phyloP scores from a whole-genome alignment of 2,329 filamentous ascomycete species.

The Neofusicoccum sp. region DNA sequence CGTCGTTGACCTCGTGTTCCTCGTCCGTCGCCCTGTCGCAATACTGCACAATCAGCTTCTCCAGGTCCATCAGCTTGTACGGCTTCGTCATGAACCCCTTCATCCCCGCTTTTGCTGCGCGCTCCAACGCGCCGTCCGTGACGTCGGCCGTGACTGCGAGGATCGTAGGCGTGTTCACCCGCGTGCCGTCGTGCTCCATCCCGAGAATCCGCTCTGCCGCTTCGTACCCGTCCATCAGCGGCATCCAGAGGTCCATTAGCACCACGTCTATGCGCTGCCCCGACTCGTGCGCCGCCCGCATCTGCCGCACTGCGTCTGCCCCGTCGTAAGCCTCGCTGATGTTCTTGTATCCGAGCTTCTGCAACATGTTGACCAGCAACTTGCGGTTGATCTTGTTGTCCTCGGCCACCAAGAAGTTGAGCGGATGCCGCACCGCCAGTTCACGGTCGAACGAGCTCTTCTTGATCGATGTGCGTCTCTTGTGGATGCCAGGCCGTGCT shows the following conservation, averaged over 20 bases:
- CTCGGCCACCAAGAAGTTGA: constrained; percentile 68
- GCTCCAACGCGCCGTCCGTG: constrained; percentile 60
- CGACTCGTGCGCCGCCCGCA: constrained; percentile 43
- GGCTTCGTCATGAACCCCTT: constrained; percentile 69
- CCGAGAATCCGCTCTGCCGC: constrained; percentile 62
- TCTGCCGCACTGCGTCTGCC: constrained; percentile 63
- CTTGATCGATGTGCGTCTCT: constrained; percentile 20
- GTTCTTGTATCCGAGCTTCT: constrained; percentile 63
- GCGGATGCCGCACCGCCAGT: constrained; percentile 59
- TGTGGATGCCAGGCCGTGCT: background rate
- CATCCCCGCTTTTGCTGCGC: constrained; percentile 62
- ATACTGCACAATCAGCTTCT: constrained; percentile 56
- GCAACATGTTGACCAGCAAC: constrained; percentile 64
- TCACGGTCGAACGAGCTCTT: constrained; percentile 51
- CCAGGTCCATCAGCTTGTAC: constrained; percentile 62
- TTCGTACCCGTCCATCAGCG: constrained; percentile 69
- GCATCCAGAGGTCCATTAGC: constrained; percentile 77
- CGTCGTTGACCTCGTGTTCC: background rate
- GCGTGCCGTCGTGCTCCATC: constrained; percentile 41
- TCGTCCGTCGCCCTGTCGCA: constrained; percentile 29
- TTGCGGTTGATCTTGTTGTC: constrained; percentile 72
- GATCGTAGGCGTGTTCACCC: constrained; percentile 45
- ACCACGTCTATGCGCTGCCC: constrained; percentile 57
- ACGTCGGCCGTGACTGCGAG: constrained; percentile 67
- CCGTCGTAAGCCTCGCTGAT: constrained; percentile 68